Percentiles rank a stretch among this genome's conserved stretches.
Evolutionary conservation across 129 eudicot species (phyloP).

Genomic region (Apium graveolens): DNA sequence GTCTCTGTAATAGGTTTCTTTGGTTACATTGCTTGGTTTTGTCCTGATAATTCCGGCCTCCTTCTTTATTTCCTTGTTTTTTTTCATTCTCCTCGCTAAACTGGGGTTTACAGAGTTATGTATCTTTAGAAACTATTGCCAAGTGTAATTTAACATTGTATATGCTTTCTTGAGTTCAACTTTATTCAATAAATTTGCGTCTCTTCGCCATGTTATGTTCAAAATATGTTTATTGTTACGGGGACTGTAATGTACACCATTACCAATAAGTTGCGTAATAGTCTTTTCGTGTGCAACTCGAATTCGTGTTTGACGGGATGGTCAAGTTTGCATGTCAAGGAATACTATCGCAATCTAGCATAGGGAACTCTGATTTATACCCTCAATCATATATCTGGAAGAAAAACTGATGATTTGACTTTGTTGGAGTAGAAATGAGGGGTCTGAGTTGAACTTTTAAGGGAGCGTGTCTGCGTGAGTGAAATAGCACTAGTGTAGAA

Average conservation of each 20-base stretch:
- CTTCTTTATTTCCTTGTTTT: not conserved
- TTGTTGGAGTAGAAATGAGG: not conserved
- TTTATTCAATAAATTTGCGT: not conserved
- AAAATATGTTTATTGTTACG: not conserved
- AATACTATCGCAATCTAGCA: not conserved
- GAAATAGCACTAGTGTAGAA: constrained; percentile 1
- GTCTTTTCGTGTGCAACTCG: no score
- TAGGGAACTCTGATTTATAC: not conserved
- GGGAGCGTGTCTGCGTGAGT: not conserved
- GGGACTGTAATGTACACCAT: not conserved
- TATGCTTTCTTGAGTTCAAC: not conserved
- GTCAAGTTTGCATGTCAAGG: not conserved
- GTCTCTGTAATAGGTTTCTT: not conserved
- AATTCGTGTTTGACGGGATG: not conserved
- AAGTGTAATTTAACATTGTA: not conserved
- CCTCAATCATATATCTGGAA: not conserved
- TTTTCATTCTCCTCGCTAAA: not conserved
- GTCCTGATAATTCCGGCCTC: not conserved
- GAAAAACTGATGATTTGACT: not conserved
- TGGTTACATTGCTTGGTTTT: not conserved
- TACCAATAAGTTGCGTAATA: no score
- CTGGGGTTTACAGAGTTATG: not conserved
- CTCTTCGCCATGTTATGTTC: not conserved
- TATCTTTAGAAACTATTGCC: not conserved
- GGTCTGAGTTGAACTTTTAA: not conserved